Evolutionary conservation across 2,329 filamentous ascomycete genomes (phyloP).

Genomic region (Cephalotrichum gorgonifer): DNA sequence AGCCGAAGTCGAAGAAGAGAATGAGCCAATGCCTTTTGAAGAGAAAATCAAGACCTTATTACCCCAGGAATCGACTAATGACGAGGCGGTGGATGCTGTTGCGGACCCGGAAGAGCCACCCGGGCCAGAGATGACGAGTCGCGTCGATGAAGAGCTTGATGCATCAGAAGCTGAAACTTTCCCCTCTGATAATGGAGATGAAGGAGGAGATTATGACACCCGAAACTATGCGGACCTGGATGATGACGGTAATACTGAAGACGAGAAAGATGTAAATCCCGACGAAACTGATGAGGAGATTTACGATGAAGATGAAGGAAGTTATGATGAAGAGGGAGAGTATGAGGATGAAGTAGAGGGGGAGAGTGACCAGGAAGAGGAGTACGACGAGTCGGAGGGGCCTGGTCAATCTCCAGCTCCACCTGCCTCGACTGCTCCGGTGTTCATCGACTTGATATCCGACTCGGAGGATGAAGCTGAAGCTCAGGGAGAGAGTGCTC

Average conservation of each 20-base stretch:
- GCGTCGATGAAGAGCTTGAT: background rate
- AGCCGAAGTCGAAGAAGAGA: background rate
- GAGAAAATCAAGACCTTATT: background rate
- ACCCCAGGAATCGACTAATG: background rate
- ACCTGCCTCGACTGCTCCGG: conserved; percentile 19
- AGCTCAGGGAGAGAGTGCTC: conserved; percentile 1
- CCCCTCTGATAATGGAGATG: background rate
- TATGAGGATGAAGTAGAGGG: conserved; percentile 1
- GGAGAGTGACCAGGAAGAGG: conserved; percentile 4
- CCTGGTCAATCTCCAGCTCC: conserved; percentile 1
- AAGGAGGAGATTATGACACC: conserved; percentile 2
- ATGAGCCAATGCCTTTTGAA: background rate
- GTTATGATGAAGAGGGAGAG: conserved; percentile 5
- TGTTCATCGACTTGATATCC: conserved; percentile 36
- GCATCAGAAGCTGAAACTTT: background rate
- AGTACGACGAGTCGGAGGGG: conserved; percentile 6
- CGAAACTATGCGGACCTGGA: conserved; percentile 3
- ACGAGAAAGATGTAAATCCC: conserved; percentile 10
- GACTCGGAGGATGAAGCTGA: conserved; percentile 29
- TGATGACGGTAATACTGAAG: conserved; percentile 14
- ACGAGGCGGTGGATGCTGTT: conserved; percentile 6
- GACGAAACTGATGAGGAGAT: conserved; percentile 15
- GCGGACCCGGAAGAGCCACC: conserved; percentile 8
- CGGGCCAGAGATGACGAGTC: background rate
- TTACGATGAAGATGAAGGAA: conserved; percentile 5